phyloP scores from a whole-genome alignment of 495 filamentous ascomycete genomes.

The Daldinia loculata region DNA sequence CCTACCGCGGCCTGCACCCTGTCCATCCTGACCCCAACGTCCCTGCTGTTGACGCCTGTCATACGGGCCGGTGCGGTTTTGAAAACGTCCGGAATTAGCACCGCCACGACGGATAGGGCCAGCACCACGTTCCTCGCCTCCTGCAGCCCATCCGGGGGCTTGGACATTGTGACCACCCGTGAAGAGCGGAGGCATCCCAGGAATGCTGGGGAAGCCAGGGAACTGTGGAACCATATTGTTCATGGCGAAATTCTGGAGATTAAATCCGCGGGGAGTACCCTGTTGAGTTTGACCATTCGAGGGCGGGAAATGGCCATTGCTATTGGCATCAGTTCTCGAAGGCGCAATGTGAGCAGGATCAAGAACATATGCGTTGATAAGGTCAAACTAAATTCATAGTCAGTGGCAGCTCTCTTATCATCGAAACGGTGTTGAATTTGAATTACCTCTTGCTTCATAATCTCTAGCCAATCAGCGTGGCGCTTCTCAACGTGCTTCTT shows the following conservation, averaged over 20 bases:
- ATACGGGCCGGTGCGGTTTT: conserved; percentile 59
- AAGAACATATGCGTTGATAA: conserved; percentile 92
- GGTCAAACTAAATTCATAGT: conserved; percentile 67
- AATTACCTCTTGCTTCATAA: conserved; percentile 82
- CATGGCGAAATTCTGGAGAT: conserved; percentile 70
- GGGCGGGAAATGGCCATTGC: conserved; percentile 92
- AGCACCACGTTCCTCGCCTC: conserved; percentile 56
- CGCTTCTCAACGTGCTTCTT: conserved; percentile 97
- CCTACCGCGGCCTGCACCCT: conserved; percentile 53
- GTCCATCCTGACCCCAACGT: conserved; percentile 51
- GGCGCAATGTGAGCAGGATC: conserved; percentile 94
- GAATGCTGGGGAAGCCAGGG: conserved; percentile 56
- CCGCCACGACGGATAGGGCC: conserved; percentile 60
- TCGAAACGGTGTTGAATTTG: conserved; percentile 47
- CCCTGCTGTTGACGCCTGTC: conserved; percentile 58
- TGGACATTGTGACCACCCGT: conserved; percentile 60
- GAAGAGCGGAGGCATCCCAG: conserved; percentile 61
- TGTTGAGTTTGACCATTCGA: conserved; percentile 72
- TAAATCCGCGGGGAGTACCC: conserved; percentile 94
- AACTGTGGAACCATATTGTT: conserved; percentile 64
- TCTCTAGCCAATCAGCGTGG: conserved; percentile 86
- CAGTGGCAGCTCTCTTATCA: conserved; percentile 1
- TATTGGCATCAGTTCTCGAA: conserved; percentile 93
- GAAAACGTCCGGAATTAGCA: conserved; percentile 51
- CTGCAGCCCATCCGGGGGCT: conserved; percentile 56